Evolutionary conservation across 139 green algal genomes (phyloP), one percentile per base, ranked within the genome.

Genomic region (Coccomyxa sp.): DNA sequence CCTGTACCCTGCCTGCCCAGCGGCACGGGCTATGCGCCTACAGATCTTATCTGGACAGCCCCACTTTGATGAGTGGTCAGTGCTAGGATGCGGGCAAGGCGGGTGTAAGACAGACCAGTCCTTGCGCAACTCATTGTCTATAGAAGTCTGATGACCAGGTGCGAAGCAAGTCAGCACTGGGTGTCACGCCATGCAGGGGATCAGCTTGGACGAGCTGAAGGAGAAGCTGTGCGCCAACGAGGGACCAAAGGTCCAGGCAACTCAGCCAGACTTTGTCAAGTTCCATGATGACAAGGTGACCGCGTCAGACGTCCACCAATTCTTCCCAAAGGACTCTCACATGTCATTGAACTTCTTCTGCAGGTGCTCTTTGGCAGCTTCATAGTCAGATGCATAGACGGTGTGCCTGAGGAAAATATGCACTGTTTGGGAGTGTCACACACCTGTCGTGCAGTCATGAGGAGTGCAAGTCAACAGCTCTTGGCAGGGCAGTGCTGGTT

Each of bases 251-350:
- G 71, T 50, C 40, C 82, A 86, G 36, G 79, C 55, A 70, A 89
- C 86, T 10, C 68, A 82, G 35, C 78, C 83, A 0, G 84, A 88
- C 6, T 84, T 73, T 35, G 83, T 90, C 39, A 91, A 91, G 80
- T 90, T 92, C 72, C 86, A 92, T 41, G 88, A 92, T 55, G 88
- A 90, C 80, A 86, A 86, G 55, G 74, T 40, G n/a, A 74, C 77
- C 27, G n/a, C 75, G 54, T 55, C 40, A 68, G 70, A 78, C 41
- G 40, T 40, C 37, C 27, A 34, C 70, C 44, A 38, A 16, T 76
- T 34, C n/a, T n/a, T n/a, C n/a, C n/a, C 33, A 76, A 12, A 38
- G n/a, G n/a, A n/a, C 29, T 76, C 18, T 76, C 33, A 29, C 70
- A 76, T 12, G 34, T 55, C 24, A 40, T 37, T 72, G 29, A 36